Evolutionary conservation across 73 alveolate species (phyloP), one percentile per base, ranked within the genome.

Genomic region (Paramecium sonneborni): DNA sequence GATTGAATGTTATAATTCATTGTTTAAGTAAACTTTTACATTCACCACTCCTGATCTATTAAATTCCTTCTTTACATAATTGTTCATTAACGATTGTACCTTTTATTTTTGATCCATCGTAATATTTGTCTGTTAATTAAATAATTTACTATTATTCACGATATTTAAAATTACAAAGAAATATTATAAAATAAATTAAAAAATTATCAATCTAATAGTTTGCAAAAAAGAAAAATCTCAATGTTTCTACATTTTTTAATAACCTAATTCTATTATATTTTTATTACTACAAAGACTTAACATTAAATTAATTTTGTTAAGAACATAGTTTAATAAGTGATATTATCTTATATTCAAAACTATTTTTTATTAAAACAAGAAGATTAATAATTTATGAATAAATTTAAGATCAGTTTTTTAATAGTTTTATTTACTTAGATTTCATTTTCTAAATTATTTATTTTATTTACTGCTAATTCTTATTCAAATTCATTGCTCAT

Each of bases 11-110:
- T 15, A 34, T 34, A 37, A 21, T 74, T 74, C 67, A 74, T 74
- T 74, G 32, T 74, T 74, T 32, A 74, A 28, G 87, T 37, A 74
- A n/a, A 74, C n/a, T 74, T 74, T 74, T 37, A 74, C 87, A 74
- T 39, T 34, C 21, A 74, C 87, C 52, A 62, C 26, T 26, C 84
- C 84, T 26, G 84, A 62, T 6, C 84, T 32, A 30, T 62, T 62
- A 21, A 32, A 23, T 62, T 62, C 84, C 20, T 62, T 62, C 84
- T 62, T 62, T 30, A 62, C 84, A 62, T 30, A 62, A 62, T 62
- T 62, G 84, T 62, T 62, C 39, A 62, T 62, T 26, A 62, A 32
- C 7, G 39, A 32, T 30, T 26, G 20, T 7, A 62, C 84, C 44
- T 62, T 62, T 15, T 62, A 62, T 32, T 62, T 62, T 62, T 62